phyloP scores from a whole-genome alignment of 2,329 filamentous ascomycete species.

The Capronia americana region DNA sequence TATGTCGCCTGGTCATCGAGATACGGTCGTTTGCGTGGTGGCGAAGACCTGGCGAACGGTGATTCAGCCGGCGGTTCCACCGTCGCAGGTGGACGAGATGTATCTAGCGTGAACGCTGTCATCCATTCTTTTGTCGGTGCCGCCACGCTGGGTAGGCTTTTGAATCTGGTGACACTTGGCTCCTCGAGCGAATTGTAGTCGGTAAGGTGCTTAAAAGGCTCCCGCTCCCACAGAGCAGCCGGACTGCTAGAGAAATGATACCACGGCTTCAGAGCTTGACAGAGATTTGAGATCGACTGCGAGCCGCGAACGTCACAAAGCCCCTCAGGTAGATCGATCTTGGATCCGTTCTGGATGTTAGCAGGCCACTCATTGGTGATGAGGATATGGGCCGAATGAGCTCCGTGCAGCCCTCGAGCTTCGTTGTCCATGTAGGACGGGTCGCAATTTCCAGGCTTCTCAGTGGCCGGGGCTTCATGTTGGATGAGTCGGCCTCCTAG shows the following conservation, averaged over 20 bases:
- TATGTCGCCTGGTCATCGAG: conserved; percentile 46
- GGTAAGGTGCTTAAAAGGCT: conserved; percentile 71
- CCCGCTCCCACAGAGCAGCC: conserved; percentile 81
- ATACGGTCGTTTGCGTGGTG: conserved; percentile 61
- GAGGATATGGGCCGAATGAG: conserved; percentile 82
- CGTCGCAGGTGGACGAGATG: conserved; percentile 64
- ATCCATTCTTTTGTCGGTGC: conserved; percentile 73
- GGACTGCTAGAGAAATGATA: conserved; percentile 84
- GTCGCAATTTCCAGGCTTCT: conserved; percentile 74
- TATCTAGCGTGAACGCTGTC: conserved; percentile 71
- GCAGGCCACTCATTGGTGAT: conserved; percentile 87
- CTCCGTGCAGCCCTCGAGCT: conserved; percentile 74
- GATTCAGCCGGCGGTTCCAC: conserved; percentile 73
- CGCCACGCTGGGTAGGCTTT: conserved; percentile 81
- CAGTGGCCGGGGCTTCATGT: conserved; percentile 65
- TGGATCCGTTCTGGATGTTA: conserved; percentile 72
- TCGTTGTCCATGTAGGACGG: conserved; percentile 80
- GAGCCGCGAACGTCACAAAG: conserved; percentile 58
- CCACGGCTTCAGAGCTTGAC: conserved; percentile 78
- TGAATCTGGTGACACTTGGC: conserved; percentile 79
- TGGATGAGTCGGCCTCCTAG: conserved; percentile 73
- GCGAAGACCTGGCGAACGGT: conserved; percentile 62
- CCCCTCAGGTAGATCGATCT: conserved; percentile 63
- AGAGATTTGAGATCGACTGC: conserved; percentile 79
- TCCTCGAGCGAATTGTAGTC: conserved; percentile 58